Percentiles rank a stretch among this genome's conserved stretches.
These are phyloP conservation scores for Hyaloscypha hepaticicola DNA, from an alignment of 495 filamentous ascomycete species.

Conservation along the genomic window DNA sequence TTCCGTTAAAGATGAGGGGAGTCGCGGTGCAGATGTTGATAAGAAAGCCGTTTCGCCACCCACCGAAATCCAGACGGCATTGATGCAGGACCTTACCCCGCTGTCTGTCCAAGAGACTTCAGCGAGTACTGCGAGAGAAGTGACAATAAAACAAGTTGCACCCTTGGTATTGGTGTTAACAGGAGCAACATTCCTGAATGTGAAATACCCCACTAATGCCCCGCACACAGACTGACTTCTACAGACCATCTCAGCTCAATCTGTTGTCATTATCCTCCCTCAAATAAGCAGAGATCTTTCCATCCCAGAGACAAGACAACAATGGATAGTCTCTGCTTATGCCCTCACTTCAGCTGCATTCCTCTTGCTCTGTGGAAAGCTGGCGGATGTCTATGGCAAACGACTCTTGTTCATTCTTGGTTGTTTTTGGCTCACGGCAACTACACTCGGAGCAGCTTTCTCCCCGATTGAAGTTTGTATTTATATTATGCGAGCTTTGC, in stretches of 20 bases:
- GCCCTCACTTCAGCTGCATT: slow-evolving; percentile 67
- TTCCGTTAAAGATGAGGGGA: not conserved
- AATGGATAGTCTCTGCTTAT: slow-evolving; percentile 65
- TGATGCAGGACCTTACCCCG: slow-evolving; percentile 7
- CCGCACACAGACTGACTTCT: not conserved
- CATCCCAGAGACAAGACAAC: slow-evolving; percentile 55
- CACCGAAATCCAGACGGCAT: not conserved
- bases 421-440: slow-evolving; percentile 61
- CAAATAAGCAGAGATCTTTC: slow-evolving; percentile 51
- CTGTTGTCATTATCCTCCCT: slow-evolving; percentile 61
- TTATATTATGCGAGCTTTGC: slow-evolving; percentile 68
- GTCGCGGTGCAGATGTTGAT: not conserved
- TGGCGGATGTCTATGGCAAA: slow-evolving; percentile 74
- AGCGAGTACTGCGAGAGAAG: slow-evolving; percentile 15
- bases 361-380: slow-evolving; percentile 68
- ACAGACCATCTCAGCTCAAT: slow-evolving; percentile 58
- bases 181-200: slow-evolving; percentile 56
- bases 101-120: not conserved
- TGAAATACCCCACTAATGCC: slow-evolving; percentile 23
- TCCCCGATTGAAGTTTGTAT: slow-evolving; percentile 63
- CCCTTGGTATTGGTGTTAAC: slow-evolving; percentile 40
- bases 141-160: slow-evolving; percentile 29
- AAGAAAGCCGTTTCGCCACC: not conserved
- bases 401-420: slow-evolving; percentile 65
- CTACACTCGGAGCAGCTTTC: slow-evolving; percentile 65